A percentile compares a stretch with the other conserved stretches of the same genome.
These are phyloP conservation scores for Limnomonas spitsbergensis DNA, from an alignment of 139 green algal species.

Conservation along the genomic window DNA sequence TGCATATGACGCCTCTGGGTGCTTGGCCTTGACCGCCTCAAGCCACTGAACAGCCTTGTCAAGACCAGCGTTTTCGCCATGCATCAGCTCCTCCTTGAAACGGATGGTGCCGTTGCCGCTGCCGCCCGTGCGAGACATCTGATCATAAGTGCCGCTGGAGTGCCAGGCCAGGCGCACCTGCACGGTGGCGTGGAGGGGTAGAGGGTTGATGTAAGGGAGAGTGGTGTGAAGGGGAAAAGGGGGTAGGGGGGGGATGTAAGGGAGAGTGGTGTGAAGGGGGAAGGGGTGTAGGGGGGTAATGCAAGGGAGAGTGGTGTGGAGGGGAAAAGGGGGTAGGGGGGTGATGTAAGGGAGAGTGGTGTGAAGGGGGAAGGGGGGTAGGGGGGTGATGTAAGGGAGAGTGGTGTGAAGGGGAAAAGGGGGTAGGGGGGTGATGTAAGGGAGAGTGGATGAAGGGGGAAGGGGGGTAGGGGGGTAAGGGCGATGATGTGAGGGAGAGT, in stretches of 20 bases:
- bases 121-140: constrained; percentile 69
- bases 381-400: too few relatives aligned
- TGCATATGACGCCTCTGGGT: constrained; percentile 11
- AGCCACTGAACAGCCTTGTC: constrained; percentile 13
- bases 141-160: constrained; percentile 81
- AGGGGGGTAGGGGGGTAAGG: too few relatives aligned
- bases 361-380: too few relatives aligned
- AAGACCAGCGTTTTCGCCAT: constrained; percentile 17
- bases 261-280: not conserved
- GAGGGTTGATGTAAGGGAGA: not conserved
- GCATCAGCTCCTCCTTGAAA: constrained; percentile 19
- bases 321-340: too few relatives aligned
- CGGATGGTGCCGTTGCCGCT: constrained; percentile 82
- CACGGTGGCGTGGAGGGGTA: not conserved
- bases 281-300: too few relatives aligned
- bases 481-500: too few relatives aligned
- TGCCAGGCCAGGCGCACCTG: constrained; percentile 81
- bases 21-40: constrained; percentile 16
- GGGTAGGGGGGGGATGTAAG: not conserved
- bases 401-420: too few relatives aligned
- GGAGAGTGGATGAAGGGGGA: too few relatives aligned
- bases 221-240: too few relatives aligned
- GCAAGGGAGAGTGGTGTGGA: too few relatives aligned
- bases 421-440: too few relatives aligned
- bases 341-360: too few relatives aligned